Base-by-base conservation (phyloP, 768 basidiomycete genomes). In the Suillus subluteus region DNA sequence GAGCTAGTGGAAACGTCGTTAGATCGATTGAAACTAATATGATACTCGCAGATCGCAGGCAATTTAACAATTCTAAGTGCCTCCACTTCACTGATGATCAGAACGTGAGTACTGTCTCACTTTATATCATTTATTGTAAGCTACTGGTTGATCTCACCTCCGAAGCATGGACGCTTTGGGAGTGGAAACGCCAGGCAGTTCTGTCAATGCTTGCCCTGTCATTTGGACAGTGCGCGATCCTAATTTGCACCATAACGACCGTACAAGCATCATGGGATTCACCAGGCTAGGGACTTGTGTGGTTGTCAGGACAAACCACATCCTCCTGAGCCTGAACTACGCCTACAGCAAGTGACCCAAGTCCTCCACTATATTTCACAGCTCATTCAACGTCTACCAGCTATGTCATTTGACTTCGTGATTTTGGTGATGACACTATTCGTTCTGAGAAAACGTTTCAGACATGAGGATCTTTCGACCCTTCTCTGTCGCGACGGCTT, bases 401-500 rank as follows among this genome's bases (percentile, higher is more conserved):
- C 90, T 4, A 90, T 91, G 88, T 84, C 76, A 37, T 91, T 91
- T 70, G 89, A 91, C 70, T 81, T 89, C 38, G 75, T 84, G 46
- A 88, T 91, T 67, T 78, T 90, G 30, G 69, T 82, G 15, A 83
- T 87, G 68, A 89, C 88, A 1, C 80, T 85, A 13, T 68, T 86
- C 32, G 85, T 86, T 1, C 80, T 91, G 37, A 79, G 83, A 55
- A 80, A 79, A 66, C 72, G 68, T 62, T 71, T 70, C 32, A 81
- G 82, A 48, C 85, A 84, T 69, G 88, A 86, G 5, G 86, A 83
- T 66, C 80, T 92, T n/a, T 90, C 89, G 83, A 82, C 84, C 69
- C 76, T 92, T 58, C 84, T 92, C 62, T 90, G 91, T 78, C 82
- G 84, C n/a, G 90, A 91, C 70, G 91, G 91, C 23, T 78, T 92